phyloP scores from a whole-genome alignment of 495 filamentous ascomycete genomes.

The Xylaria cubensis region DNA sequence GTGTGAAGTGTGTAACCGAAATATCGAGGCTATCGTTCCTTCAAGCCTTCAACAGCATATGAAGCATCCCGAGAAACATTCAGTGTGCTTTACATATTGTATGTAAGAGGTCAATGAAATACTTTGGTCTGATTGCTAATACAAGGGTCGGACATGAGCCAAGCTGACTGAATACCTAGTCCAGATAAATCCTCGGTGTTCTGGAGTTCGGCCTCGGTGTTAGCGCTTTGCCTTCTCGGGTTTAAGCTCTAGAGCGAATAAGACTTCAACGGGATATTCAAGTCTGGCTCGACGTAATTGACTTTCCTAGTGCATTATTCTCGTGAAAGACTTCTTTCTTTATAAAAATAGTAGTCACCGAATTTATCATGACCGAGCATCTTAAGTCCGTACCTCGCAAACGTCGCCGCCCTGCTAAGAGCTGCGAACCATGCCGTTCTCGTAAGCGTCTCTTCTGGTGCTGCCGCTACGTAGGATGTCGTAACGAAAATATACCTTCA shows the following conservation, averaged over 20 bases:
- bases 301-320: background rate
- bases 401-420: slow-evolving; percentile 20
- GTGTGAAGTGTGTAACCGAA: background rate
- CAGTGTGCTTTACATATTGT: no score
- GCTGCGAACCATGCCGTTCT: slow-evolving; percentile 23
- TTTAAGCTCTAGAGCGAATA: slow-evolving; percentile 3
- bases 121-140: background rate
- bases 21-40: background rate
- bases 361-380: slow-evolving; percentile 16
- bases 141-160: background rate
- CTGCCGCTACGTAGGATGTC: background rate
- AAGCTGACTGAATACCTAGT: no score
- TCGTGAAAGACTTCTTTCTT: background rate
- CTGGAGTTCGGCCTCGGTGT: slow-evolving; percentile 13
- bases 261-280: background rate
- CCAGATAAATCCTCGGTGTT: background rate
- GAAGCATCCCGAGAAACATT: no score
- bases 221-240: slow-evolving; percentile 8
- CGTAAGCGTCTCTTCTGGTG: slow-evolving; percentile 3
- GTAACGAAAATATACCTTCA: background rate
- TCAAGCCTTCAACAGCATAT: no score
- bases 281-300: background rate
- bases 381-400: slow-evolving; percentile 19
- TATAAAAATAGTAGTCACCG: background rate
- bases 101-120: background rate